A percentile compares a stretch with the other conserved stretches of the same genome.
Conservation (phyloP, 768 basidiomycete species). For the Suillus occidentalis region DNA sequence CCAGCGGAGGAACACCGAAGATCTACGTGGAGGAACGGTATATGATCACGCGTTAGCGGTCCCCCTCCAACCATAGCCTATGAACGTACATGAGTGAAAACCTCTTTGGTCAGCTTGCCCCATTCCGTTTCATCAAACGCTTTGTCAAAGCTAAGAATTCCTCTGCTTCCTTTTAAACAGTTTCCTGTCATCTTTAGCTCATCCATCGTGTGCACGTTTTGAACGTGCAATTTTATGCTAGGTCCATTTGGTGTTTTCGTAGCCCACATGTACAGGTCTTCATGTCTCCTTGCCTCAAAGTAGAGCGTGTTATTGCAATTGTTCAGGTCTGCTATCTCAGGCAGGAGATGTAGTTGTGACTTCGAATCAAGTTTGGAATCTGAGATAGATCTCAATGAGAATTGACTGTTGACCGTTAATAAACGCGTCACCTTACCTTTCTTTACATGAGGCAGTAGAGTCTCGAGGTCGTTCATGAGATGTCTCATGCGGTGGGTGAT, state of each 20-base stretch:
- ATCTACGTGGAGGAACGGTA: slow-evolving; percentile 53
- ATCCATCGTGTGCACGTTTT: slow-evolving; percentile 99
- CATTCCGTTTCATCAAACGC: slow-evolving; percentile 88
- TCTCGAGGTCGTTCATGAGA: slow-evolving; percentile 92
- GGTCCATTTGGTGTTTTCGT: slow-evolving; percentile 97
- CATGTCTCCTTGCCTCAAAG: slow-evolving; percentile 94
- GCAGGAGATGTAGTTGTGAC: slow-evolving; percentile 86
- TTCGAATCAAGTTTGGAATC: slow-evolving; percentile 98
- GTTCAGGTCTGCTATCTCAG: slow-evolving; percentile 94
- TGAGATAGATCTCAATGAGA: slow-evolving; percentile 31
- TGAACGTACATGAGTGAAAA: slow-evolving; percentile 82
- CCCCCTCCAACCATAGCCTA: background rate
- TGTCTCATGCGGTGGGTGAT: slow-evolving; percentile 97
- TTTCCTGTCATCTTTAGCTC: slow-evolving; percentile 99
- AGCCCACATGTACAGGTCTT: slow-evolving; percentile 96
- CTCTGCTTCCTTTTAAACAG: slow-evolving; percentile 93
- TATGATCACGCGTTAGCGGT: slow-evolving; percentile 4
- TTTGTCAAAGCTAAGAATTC: slow-evolving; percentile 89
- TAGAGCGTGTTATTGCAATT: slow-evolving; percentile 98
- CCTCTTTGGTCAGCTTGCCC: slow-evolving; percentile 85
- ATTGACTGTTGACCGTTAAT: background rate
- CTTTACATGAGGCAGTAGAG: slow-evolving; percentile 90
- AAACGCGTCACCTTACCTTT: slow-evolving; percentile 65
- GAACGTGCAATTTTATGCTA: slow-evolving; percentile 95
- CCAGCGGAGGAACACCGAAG: slow-evolving; percentile 91